phyloP scores from a whole-genome alignment of 2,329 filamentous ascomycete genomes.

The Chrysoporthe austroafricana region DNA sequence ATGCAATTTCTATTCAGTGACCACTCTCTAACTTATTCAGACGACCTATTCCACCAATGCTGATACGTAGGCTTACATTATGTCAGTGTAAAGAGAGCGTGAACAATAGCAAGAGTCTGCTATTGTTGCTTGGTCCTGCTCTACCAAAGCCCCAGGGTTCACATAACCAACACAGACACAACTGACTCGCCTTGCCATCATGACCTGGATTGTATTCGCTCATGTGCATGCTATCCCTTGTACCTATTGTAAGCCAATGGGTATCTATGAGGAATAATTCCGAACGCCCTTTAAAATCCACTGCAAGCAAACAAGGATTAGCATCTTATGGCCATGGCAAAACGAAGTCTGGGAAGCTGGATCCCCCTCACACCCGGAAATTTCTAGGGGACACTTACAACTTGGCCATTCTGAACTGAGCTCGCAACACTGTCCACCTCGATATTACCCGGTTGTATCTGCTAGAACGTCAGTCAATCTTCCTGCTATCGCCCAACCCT shows the following conservation, averaged over 20 bases:
- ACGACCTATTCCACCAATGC: not conserved
- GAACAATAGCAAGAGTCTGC: not conserved
- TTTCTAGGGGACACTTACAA: slow-evolving; percentile 51
- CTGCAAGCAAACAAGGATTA: slow-evolving; percentile 34
- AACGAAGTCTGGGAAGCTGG: not conserved
- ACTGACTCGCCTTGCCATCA: not conserved
- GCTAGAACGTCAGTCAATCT: not conserved
- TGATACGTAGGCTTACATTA: not conserved
- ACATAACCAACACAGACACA: not conserved
- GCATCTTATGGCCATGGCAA: not conserved
- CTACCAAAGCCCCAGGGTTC: not conserved
- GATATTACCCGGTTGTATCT: slow-evolving; percentile 80
- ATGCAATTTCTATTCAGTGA: not conserved
- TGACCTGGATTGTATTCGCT: not conserved
- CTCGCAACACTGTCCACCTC: slow-evolving; percentile 76
- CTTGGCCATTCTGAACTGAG: slow-evolving; percentile 83
- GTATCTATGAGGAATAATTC: slow-evolving; percentile 43
- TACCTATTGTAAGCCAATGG: not conserved
- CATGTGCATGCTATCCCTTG: not conserved
- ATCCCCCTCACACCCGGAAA: no score
- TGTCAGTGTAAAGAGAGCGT: not conserved
- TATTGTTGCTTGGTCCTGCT: not conserved
- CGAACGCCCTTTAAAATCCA: slow-evolving; percentile 69
- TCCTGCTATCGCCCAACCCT: slow-evolving; percentile 8
- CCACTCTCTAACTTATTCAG: not conserved